Evolutionary conservation across 1,284 basidiomycete genomes (phyloP).

Genomic region (Cutaneotrichosporon mucoides): DNA sequence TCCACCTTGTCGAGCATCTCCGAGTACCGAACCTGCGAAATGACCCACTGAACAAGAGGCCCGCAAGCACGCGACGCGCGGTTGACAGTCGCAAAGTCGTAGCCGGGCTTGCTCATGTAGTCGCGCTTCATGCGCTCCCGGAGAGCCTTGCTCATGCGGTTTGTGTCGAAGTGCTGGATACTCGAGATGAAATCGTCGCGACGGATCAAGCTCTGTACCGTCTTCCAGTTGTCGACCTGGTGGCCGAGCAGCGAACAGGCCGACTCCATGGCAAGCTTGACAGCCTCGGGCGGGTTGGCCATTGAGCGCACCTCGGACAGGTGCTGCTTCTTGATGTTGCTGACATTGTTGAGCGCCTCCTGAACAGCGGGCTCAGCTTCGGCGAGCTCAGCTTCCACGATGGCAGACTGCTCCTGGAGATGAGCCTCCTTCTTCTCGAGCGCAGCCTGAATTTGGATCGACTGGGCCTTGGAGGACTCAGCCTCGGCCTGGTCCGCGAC

Average conservation of each 20-base stretch:
- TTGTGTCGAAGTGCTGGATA: constrained; percentile 97
- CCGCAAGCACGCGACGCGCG: constrained; percentile 96
- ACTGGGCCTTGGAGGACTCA: constrained; percentile 94
- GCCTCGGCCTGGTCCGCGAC: constrained; percentile 97
- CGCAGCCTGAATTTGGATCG: constrained; percentile 91
- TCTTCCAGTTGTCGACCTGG: constrained; percentile 88
- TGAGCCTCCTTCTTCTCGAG: constrained; percentile 84
- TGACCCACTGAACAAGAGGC: constrained; percentile 95
- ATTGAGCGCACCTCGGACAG: constrained; percentile 96
- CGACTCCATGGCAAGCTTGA: constrained; percentile 98
- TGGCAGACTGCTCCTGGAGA: constrained; percentile 79
- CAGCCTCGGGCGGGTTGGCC: constrained; percentile 97
- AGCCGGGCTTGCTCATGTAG: constrained; percentile 84
- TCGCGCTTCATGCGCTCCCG: constrained; percentile 92
- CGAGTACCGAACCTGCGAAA: constrained; percentile 95
- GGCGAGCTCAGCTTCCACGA: constrained; percentile 93
- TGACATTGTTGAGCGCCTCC: constrained; percentile 91
- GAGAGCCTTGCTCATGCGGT: constrained; percentile 82
- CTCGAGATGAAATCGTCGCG: constrained; percentile 95
- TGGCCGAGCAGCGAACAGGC: constrained; percentile 97
- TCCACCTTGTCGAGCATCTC: constrained; percentile 98
- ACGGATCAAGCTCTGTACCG: constrained; percentile 93
- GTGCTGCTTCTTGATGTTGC: constrained; percentile 95
- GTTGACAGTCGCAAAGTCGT: constrained; percentile 94
- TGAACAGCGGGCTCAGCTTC: constrained; percentile 96